A percentile compares a stretch with the other conserved stretches of the same genome.
Conservation (phyloP, 306 rosid species). For the Canavalia ensiformis region DNA sequence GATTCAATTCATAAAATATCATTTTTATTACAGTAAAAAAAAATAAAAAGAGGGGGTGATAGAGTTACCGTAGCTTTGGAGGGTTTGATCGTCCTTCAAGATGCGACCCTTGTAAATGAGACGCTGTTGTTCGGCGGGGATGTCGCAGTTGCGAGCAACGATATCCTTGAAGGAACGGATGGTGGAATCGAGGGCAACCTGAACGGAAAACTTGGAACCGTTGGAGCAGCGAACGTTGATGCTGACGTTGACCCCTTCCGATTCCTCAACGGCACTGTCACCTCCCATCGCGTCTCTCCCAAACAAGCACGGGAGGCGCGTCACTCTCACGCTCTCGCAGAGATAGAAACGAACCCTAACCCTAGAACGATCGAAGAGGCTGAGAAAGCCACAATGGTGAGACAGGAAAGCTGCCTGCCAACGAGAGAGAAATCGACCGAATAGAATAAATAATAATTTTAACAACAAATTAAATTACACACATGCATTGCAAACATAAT, state of each 20-base stretch:
- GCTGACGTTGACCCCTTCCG: conserved; percentile 53
- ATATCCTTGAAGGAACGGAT: conserved; percentile 68
- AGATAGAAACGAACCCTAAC: conserved; percentile 41
- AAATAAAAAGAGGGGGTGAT: background rate
- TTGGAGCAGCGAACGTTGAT: conserved; percentile 78
- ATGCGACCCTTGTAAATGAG: conserved; percentile 92
- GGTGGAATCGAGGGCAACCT: conserved; percentile 61
- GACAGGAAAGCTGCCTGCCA: background rate
- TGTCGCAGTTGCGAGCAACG: conserved; percentile 62
- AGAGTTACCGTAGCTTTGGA: conserved; percentile 76
- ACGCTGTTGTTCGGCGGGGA: conserved; percentile 75
- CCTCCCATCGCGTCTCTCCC: conserved; percentile 57
- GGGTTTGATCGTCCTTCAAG: conserved; percentile 82
- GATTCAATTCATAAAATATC: conserved; percentile 26
- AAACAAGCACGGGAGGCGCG: conserved; percentile 38
- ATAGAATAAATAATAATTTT: background rate
- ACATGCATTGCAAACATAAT: too few species aligned
- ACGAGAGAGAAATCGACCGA: background rate
- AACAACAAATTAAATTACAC: background rate
- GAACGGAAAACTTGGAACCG: conserved; percentile 75
- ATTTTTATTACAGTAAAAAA: background rate
- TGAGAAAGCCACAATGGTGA: background rate
- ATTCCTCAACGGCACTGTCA: conserved; percentile 57
- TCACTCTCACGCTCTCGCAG: conserved; percentile 31
- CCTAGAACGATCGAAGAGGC: conserved; percentile 37